Base-by-base conservation (phyloP, 495 filamentous ascomycete genomes). In the Penicillium verhagenii region DNA sequence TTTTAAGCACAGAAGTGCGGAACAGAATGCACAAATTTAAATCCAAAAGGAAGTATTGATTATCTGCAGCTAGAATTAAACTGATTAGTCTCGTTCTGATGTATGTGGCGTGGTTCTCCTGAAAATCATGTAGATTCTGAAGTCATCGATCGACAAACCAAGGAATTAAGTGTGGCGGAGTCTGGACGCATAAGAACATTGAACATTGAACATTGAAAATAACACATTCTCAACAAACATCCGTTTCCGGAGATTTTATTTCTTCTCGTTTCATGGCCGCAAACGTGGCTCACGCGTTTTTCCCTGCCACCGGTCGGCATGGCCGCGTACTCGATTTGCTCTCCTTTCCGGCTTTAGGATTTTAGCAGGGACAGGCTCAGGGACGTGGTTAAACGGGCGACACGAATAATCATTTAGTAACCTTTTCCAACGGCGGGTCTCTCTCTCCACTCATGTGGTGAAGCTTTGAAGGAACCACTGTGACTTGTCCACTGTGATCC, bases 221-320 rank as follows among this genome's bases (percentile, higher is more conserved):
- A 6, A 10, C 37, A 24, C 11, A 43, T 45, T 45, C 20, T 45
- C 21, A 45, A 50, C 28, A 50, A 50, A 33, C 24, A 38, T 25
- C 47, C 52, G 59, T 38, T 60, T 60, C 40, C 54, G 57, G 38
- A 28, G 26, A 16, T 31, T 43, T 23, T n/a, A n/a, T n/a, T n/a
- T n/a, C n/a, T n/a, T n/a, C n/a, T n/a, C n/a, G n/a, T n/a, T n/a
- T n/a, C n/a, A n/a, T n/a, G n/a, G n/a, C 47, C 53, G 61, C 57
- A 54, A 64, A 58, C 57, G 54, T 64, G 54, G 57, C 53, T 56
- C 39, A 28, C 46, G 33, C 18, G 45, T 47, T 37, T n/a, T 19
- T 33, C 50, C 56, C 56, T 54, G 52, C 52, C 56, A 59, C 52
- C 37, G 35, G 35, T 45, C 42, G 56, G 48, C 51, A 58, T 61